Base-by-base conservation (phyloP, 768 basidiomycete species). In the Lyophyllum decastes region DNA sequence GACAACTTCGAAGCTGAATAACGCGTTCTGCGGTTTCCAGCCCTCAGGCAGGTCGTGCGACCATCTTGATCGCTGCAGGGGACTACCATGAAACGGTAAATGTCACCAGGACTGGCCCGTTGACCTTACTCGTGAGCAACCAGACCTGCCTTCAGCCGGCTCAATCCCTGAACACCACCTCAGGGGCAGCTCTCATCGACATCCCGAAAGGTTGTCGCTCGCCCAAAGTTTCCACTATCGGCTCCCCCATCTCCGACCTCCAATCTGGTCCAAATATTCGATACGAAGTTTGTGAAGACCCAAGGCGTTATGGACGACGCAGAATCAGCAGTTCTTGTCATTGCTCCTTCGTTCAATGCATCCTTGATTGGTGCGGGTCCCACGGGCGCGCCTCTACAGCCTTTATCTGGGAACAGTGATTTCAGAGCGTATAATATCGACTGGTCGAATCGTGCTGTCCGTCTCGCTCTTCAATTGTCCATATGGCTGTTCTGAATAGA, bases 391-490 rank as follows among this genome's bases (percentile, higher is more conserved):
- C 84, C 79, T 17, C 68, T 75, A 1, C 78, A 84, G 59, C 75
- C 76, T 4, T 65, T 73, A 11, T 84, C 83, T 52, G 87, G 87
- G 0, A 84, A 73, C 57, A 59, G 66, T 22, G 80, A 89, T 62
- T 88, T 88, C 71, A 85, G 74, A 61, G 82, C 78, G 9, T 87
- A 88, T 59, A 88, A 88, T 61, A 82, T 89, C 58, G 80, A 88
- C 65, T 84, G 87, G 55, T 77, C 85, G 54, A 89, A 88, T 60
- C 75, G 81, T 58, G 86, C 86, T n/a, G 86, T 87, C 59, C 55
- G 82, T 69, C 11, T 17, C n/a, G n/a, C n/a, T 41, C n/a, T 19
- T 41, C 19, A 5, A 7, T n/a, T 41, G 4, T 40, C 33, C 40
- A 17, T 16, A 55, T 30, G 12, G n/a, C 35, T 43, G 30, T 22